Conservation (phyloP, 1,284 basidiomycete species). For the Heterobasidion irregulare region DNA sequence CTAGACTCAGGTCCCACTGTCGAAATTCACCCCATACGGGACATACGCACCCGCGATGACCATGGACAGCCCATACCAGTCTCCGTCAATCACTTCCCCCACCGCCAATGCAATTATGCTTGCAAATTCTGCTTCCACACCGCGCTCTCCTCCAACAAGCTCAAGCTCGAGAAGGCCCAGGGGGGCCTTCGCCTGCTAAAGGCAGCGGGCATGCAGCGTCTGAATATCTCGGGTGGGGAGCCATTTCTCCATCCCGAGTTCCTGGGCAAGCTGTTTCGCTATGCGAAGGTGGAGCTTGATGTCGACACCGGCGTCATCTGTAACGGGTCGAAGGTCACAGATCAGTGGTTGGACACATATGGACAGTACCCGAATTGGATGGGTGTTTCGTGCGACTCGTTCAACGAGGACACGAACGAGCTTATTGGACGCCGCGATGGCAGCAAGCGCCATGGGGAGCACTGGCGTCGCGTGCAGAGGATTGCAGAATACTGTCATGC, state of each 20-base stretch:
- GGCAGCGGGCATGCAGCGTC: constrained; percentile 29
- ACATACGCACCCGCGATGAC: not conserved
- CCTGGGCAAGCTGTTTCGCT: constrained; percentile 30
- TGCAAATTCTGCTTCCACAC: constrained; percentile 35
- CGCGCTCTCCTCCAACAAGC: constrained; percentile 22
- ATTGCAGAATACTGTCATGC: constrained; percentile 23
- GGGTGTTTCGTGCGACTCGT: constrained; percentile 33
- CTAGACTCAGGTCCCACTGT: not conserved
- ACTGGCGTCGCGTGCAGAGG: constrained; percentile 25
- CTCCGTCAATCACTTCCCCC: constrained; percentile 3
- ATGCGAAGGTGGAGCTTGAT: constrained; percentile 29
- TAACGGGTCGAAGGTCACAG: constrained; percentile 33
- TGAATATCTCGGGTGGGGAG: constrained; percentile 34
- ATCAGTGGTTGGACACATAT: constrained; percentile 30
- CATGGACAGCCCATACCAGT: not conserved
- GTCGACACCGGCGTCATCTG: constrained; percentile 31
- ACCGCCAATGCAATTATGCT: constrained; percentile 22
- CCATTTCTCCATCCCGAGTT: constrained; percentile 30
- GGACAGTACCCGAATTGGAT: constrained; percentile 32
- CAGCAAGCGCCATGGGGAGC: constrained; percentile 20
- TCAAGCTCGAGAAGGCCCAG: constrained; percentile 27
- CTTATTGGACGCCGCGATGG: constrained; percentile 24
- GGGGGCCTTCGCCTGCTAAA: constrained; percentile 26
- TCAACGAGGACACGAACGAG: constrained; percentile 28
- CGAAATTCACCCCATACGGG: not conserved